Evolutionary conservation across 2,329 filamentous ascomycete species (phyloP).

Genomic region (Phyllosticta ampelicida): DNA sequence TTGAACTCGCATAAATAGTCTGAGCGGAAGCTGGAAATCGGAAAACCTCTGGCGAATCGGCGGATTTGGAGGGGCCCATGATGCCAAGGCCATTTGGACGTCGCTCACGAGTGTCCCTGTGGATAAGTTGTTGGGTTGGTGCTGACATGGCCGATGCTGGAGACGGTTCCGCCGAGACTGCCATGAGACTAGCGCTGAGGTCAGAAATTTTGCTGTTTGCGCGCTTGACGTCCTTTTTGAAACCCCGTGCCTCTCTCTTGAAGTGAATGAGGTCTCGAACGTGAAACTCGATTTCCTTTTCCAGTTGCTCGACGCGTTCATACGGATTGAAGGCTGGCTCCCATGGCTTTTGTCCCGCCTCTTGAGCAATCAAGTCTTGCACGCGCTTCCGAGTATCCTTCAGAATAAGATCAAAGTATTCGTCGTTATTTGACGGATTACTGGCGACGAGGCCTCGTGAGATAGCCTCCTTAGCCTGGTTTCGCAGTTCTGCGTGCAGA

Average conservation of each 20-base stretch:
- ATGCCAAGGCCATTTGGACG: neutral
- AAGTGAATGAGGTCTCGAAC: slow-evolving; percentile 39
- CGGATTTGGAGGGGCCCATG: neutral
- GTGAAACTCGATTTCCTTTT: slow-evolving; percentile 32
- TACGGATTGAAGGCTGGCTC: slow-evolving; percentile 10
- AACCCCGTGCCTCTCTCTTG: slow-evolving; percentile 38
- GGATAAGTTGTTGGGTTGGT: neutral
- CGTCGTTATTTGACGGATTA: slow-evolving; percentile 17
- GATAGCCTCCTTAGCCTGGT: slow-evolving; percentile 23
- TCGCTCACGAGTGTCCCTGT: neutral
- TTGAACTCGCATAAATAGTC: neutral
- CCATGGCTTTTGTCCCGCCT: neutral
- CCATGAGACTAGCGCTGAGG: neutral
- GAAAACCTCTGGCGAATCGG: neutral
- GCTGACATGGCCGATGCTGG: neutral
- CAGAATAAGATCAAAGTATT: slow-evolving; percentile 27
- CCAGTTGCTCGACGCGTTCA: slow-evolving; percentile 20
- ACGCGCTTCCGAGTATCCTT: slow-evolving; percentile 22
- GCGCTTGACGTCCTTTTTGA: slow-evolving; percentile 21
- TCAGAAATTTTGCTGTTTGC: slow-evolving; percentile 5
- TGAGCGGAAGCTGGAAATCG: neutral
- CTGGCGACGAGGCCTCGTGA: slow-evolving; percentile 19
- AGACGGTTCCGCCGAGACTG: neutral
- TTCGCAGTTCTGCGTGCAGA: slow-evolving; percentile 31
- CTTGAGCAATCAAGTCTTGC: slow-evolving; percentile 16